A percentile compares a stretch with the other conserved stretches of the same genome.
phyloP scores from a whole-genome alignment of 805 yeast genomes.

The Candida berthetii region DNA sequence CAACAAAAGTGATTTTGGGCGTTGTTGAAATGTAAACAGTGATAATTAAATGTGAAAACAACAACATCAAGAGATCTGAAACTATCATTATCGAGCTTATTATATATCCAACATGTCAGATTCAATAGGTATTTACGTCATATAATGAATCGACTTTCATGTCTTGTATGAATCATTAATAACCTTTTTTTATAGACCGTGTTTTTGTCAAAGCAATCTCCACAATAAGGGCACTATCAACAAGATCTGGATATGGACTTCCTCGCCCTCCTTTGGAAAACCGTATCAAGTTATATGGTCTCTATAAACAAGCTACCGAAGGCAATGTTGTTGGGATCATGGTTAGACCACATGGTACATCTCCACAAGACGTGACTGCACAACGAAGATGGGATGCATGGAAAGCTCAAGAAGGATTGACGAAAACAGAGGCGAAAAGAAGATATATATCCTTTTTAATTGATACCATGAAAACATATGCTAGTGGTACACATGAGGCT shows the following conservation, averaged over 20 bases:
- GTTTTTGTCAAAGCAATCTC: conserved; percentile 80
- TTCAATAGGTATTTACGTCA: conserved; percentile 32
- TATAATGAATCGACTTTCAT: background rate
- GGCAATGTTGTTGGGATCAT: conserved; percentile 71
- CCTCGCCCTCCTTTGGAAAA: conserved; percentile 75
- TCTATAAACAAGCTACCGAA: conserved; percentile 86
- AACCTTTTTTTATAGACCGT: conserved; percentile 43
- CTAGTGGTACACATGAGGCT: conserved; percentile 61
- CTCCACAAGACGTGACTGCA: conserved; percentile 60
- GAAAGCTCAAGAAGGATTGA: conserved; percentile 66
- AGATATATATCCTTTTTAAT: conserved; percentile 62
- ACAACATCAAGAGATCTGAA: no score
- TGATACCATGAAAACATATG: conserved; percentile 66
- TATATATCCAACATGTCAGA: conserved; percentile 36
- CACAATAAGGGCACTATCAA: conserved; percentile 67
- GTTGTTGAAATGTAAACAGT: no score
- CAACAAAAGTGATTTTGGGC: no score
- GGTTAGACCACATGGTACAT: conserved; percentile 56
- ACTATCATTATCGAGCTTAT: no score
- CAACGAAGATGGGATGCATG: conserved; percentile 82
- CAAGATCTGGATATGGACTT: conserved; percentile 53
- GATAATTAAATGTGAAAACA: no score
- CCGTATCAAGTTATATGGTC: conserved; percentile 66
- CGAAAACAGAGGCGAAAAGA: conserved; percentile 68
- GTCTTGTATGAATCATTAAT: conserved; percentile 4